phyloP scores from a whole-genome alignment of 169 alveolate species.

The Plasmodium coatneyi region DNA sequence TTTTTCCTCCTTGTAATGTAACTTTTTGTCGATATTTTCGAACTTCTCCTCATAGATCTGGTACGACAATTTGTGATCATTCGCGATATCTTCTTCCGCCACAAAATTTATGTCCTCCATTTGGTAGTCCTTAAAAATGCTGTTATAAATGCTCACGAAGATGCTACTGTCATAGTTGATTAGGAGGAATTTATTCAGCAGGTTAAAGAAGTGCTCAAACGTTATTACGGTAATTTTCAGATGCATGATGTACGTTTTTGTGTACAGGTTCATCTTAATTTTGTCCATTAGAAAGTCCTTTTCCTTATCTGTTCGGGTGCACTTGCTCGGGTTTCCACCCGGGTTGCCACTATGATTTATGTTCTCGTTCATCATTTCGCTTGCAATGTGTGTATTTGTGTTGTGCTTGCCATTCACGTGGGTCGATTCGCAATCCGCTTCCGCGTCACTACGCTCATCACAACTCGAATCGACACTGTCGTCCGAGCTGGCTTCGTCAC shows the following conservation, averaged over 20 bases:
- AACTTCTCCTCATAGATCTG: constrained; percentile 42
- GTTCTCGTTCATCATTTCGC: neutral
- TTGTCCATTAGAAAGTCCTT: constrained; percentile 35
- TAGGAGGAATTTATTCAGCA: constrained; percentile 50
- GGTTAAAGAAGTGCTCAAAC: constrained; percentile 72
- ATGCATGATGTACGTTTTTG: constrained; percentile 72
- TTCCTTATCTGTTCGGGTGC: neutral
- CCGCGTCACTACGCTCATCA: neutral
- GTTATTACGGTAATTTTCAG: constrained; percentile 55
- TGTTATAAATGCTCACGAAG: constrained; percentile 67
- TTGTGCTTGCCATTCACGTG: neutral
- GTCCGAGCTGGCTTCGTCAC: neutral
- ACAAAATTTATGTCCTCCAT: constrained; percentile 29
- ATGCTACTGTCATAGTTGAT: constrained; percentile 41
- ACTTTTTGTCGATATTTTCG: constrained; percentile 37
- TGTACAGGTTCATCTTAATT: constrained; percentile 37
- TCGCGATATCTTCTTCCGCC: constrained; percentile 54
- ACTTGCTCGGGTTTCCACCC: neutral
- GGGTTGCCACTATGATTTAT: too few species aligned
- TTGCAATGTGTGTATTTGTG: neutral
- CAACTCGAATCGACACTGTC: constrained; percentile 19
- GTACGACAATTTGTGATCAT: neutral
- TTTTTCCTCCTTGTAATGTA: constrained; percentile 46
- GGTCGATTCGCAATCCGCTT: neutral
- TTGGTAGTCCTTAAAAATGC: constrained; percentile 43